Percentiles rank a stretch among this genome's conserved stretches.
phyloP scores from a whole-genome alignment of 1,139 yeast genomes.

The Lodderomyces margitis region DNA sequence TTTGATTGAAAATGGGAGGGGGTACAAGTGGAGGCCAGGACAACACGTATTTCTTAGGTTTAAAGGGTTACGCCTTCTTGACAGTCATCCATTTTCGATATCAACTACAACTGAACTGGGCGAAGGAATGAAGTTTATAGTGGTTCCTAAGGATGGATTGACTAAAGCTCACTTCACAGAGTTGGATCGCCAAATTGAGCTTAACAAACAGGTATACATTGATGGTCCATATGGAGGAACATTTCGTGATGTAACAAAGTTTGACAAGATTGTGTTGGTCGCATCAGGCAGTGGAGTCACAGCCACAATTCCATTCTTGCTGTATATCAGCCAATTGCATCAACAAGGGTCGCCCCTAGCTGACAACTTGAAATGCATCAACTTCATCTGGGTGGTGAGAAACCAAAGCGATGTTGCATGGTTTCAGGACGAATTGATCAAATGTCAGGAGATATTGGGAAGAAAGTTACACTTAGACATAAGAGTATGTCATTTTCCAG shows the following conservation, averaged over 20 bases:
- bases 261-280: constrained; percentile 45
- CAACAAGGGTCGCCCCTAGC: constrained; percentile 16
- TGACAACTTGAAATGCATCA: constrained; percentile 22
- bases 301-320: constrained; percentile 50
- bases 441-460: constrained; percentile 25
- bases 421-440: constrained; percentile 41
- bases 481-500: constrained; percentile 19
- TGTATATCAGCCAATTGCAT: constrained; percentile 11
- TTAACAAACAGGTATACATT: constrained; percentile 36
- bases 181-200: constrained; percentile 23
- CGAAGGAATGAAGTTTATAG: constrained; percentile 41
- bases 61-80: constrained; percentile 43
- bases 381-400: constrained; percentile 53
- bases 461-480: constrained; percentile 27
- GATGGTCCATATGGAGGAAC: constrained; percentile 71
- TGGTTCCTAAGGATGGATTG: constrained; percentile 52
- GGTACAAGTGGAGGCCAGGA: constrained; percentile 54
- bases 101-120: constrained; percentile 30
- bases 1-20: constrained; percentile 34
- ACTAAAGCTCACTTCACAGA: constrained; percentile 34
- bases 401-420: constrained; percentile 38
- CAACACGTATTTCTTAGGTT: constrained; percentile 59
- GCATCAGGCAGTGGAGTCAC: constrained; percentile 58
- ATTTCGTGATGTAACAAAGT: constrained; percentile 46
- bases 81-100: constrained; percentile 64